phyloP scores from a whole-genome alignment of 495 filamentous ascomycete genomes.

The Penicillium angulare region DNA sequence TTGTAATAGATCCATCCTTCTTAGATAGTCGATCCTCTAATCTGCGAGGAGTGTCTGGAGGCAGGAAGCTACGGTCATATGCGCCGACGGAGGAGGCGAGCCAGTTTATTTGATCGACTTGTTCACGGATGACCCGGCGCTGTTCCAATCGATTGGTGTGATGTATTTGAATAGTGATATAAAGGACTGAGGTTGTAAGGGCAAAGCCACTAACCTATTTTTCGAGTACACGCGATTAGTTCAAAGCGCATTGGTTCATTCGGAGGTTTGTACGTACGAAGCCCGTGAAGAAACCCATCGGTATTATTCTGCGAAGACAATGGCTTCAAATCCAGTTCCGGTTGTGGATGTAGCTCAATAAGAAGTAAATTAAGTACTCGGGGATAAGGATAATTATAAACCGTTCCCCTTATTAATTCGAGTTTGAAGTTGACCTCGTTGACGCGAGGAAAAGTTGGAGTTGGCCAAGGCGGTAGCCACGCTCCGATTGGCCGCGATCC shows the following conservation, averaged over 20 bases:
- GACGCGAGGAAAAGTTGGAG: constrained; percentile 10
- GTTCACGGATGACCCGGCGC: constrained; percentile 67
- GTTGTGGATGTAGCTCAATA: background rate
- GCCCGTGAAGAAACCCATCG: constrained; percentile 78
- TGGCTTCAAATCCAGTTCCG: background rate
- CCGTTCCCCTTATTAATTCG: background rate
- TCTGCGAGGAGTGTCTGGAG: constrained; percentile 28
- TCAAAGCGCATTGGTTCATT: background rate
- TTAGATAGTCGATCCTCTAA: constrained; percentile 21
- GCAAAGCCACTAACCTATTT: constrained; percentile 73
- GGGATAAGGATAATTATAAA: background rate
- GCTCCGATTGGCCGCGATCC: constrained; percentile 45
- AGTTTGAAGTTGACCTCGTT: background rate
- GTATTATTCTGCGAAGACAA: background rate
- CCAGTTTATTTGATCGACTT: constrained; percentile 59
- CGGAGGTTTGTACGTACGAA: constrained; percentile 81
- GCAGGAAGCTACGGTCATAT: constrained; percentile 40
- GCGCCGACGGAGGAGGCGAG: constrained; percentile 48
- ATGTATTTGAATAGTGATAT: constrained; percentile 76
- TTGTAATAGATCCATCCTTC: constrained; percentile 37
- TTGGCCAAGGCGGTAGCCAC: constrained; percentile 29
- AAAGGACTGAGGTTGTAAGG: constrained; percentile 77
- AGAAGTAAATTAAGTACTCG: background rate
- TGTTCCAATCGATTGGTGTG: constrained; percentile 67
- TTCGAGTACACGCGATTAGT: too few relatives aligned